Percentiles rank a stretch among this genome's conserved stretches.
Conservation (phyloP, 371 early-diverging fungal genomes). For the Apophysomyces variabilis region DNA sequence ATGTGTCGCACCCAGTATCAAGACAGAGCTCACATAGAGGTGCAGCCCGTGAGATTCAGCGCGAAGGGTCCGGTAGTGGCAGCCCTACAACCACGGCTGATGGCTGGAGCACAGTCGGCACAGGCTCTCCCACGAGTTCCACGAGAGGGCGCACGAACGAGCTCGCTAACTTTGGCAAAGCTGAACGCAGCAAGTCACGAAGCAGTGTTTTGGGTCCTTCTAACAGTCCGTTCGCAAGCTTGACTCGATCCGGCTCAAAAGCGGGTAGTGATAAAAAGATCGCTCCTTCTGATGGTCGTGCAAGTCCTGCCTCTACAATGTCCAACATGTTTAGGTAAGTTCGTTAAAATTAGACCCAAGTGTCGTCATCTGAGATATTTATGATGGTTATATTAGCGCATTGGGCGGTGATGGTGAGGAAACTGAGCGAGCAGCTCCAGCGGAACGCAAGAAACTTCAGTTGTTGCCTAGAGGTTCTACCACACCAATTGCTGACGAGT, state of each 20-base stretch:
- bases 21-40: conserved; percentile 60
- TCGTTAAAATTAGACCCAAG: background rate
- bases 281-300: conserved; percentile 26
- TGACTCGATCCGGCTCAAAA: conserved; percentile 40
- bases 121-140: conserved; percentile 50
- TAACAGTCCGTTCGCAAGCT: conserved; percentile 59
- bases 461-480: conserved; percentile 47
- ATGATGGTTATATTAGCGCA: conserved; percentile 33
- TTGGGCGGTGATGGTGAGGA: conserved; percentile 53
- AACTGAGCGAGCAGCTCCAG: conserved; percentile 43
- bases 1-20: conserved; percentile 58
- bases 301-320: conserved; percentile 44
- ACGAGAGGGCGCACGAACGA: conserved; percentile 65
- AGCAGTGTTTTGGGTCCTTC: conserved; percentile 63
- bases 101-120: conserved; percentile 77
- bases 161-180: conserved; percentile 80
- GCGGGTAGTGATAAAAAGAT: conserved; percentile 37
- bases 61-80: conserved; percentile 57
- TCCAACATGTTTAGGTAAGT: conserved; percentile 63
- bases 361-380: background rate
- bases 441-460: conserved; percentile 46
- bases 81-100: conserved; percentile 52
- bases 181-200: conserved; percentile 65
- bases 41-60: conserved; percentile 42
- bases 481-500: conserved; percentile 5